phyloP scores from a whole-genome alignment of 805 yeast species.

The Danielia reshetovae region DNA sequence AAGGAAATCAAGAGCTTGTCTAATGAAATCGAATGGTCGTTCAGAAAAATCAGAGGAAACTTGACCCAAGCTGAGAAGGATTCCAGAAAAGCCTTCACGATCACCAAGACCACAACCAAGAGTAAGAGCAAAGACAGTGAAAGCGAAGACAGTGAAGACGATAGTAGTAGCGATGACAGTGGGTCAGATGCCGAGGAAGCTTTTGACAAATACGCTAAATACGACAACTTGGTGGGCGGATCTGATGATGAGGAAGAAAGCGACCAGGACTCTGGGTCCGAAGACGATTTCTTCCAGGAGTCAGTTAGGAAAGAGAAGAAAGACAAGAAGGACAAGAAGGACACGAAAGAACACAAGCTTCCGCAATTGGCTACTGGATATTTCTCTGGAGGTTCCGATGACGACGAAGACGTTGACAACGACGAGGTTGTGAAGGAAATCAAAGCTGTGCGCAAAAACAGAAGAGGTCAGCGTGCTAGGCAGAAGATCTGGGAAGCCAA shows the following conservation, averaged over 20 bases:
- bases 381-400: conserved; percentile 79
- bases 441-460: conserved; percentile 66
- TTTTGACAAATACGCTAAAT: conserved; percentile 30
- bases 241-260: conserved; percentile 36
- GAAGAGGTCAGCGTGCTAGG: conserved; percentile 97
- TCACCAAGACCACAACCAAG: conserved; percentile 16
- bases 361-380: conserved; percentile 81
- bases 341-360: conserved; percentile 35
- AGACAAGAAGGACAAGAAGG: conserved; percentile 20
- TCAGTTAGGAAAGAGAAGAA: conserved; percentile 8
- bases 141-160: conserved; percentile 15
- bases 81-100: conserved; percentile 19
- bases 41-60: conserved; percentile 46
- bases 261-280: conserved; percentile 35
- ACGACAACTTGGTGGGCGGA: conserved; percentile 40
- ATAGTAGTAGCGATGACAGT: conserved; percentile 15
- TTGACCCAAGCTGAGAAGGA: conserved; percentile 35
- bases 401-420: conserved; percentile 41
- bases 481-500: conserved; percentile 95
- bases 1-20: conserved; percentile 33
- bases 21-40: conserved; percentile 40
- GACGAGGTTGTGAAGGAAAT: conserved; percentile 50
- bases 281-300: conserved; percentile 15
- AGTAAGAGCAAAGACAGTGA: conserved; percentile 12
- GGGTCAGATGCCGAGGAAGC: conserved; percentile 24